These are phyloP conservation scores for Tulasnella calospora DNA, from an alignment of 768 basidiomycete genomes.

Conservation along the genomic window DNA sequence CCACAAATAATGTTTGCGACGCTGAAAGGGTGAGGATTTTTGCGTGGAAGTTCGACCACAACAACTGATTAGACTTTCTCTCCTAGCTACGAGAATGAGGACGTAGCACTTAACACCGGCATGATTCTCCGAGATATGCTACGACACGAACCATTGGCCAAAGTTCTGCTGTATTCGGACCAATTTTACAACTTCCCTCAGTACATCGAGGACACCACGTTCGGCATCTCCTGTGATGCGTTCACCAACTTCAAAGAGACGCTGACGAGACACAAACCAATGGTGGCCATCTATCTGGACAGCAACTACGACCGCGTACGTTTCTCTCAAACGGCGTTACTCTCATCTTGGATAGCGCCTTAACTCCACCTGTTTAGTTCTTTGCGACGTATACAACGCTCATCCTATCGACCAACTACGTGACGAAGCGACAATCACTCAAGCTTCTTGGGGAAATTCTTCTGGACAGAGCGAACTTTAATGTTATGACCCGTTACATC, in stretches of 20 bases:
- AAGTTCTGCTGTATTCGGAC: conserved; percentile 87
- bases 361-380: conserved; percentile 52
- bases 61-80: background rate
- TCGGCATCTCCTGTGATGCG: conserved; percentile 96
- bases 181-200: conserved; percentile 95
- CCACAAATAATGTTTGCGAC: conserved; percentile 73
- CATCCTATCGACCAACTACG: conserved; percentile 91
- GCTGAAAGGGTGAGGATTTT: conserved; percentile 52
- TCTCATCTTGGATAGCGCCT: background rate
- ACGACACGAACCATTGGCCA: conserved; percentile 82
- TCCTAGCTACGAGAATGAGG: conserved; percentile 82
- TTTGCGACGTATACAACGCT: conserved; percentile 92
- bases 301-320: conserved; percentile 92
- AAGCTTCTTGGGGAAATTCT: conserved; percentile 97
- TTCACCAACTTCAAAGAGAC: conserved; percentile 97
- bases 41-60: background rate
- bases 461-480: conserved; percentile 96
- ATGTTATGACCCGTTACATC: conserved; percentile 97
- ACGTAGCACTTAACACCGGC: conserved; percentile 93
- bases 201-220: conserved; percentile 96
- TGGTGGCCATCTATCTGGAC: conserved; percentile 96
- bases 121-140: conserved; percentile 98
- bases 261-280: conserved; percentile 91
- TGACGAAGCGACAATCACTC: conserved; percentile 98
- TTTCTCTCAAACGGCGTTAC: conserved; percentile 14